These are phyloP conservation scores for Candida xiaguanensis DNA, from an alignment of 805 yeast genomes.

Conservation along the genomic window DNA sequence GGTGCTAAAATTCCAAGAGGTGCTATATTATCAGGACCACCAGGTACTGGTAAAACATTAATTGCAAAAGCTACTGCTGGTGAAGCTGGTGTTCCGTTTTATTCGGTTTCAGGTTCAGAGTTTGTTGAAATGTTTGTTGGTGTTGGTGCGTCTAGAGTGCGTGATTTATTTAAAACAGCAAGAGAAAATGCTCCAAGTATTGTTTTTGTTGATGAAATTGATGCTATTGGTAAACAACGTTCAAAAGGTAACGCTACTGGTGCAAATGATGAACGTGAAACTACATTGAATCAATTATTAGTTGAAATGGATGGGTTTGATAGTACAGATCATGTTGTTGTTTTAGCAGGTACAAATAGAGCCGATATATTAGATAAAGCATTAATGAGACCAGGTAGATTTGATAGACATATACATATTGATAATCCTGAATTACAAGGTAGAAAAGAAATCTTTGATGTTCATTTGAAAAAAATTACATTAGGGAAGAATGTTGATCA, in stretches of 20 bases:
- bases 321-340: slow-evolving; percentile 88
- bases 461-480: slow-evolving; percentile 73
- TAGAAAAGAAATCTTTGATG: slow-evolving; percentile 86
- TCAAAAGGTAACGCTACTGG: slow-evolving; percentile 73
- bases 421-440: slow-evolving; percentile 96
- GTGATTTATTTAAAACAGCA: slow-evolving; percentile 90
- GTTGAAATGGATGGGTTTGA: slow-evolving; percentile 99
- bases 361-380: slow-evolving; percentile 93
- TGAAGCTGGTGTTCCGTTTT: slow-evolving; percentile 97
- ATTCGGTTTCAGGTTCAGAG: slow-evolving; percentile 94
- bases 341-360: slow-evolving; percentile 95
- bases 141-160: slow-evolving; percentile 97
- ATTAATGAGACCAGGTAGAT: slow-evolving; percentile 93
- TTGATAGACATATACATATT: slow-evolving; percentile 87
- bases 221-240: slow-evolving; percentile 95
- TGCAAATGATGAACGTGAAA: slow-evolving; percentile 95
- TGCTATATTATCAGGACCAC: slow-evolving; percentile 95
- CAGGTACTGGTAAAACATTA: slow-evolving; percentile 98
- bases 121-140: slow-evolving; percentile 99
- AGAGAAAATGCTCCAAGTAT: slow-evolving; percentile 93
- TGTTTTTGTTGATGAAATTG: slow-evolving; percentile 97
- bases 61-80: slow-evolving; percentile 99
- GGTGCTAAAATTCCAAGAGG: slow-evolving; percentile 99
- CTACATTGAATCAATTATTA: slow-evolving; percentile 88
- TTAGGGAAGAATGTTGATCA: slow-evolving; percentile 43